Evolutionary conservation across 495 filamentous ascomycete species (phyloP), one percentile per base, ranked within the genome.

Genomic region (Penicillium turbatum): DNA sequence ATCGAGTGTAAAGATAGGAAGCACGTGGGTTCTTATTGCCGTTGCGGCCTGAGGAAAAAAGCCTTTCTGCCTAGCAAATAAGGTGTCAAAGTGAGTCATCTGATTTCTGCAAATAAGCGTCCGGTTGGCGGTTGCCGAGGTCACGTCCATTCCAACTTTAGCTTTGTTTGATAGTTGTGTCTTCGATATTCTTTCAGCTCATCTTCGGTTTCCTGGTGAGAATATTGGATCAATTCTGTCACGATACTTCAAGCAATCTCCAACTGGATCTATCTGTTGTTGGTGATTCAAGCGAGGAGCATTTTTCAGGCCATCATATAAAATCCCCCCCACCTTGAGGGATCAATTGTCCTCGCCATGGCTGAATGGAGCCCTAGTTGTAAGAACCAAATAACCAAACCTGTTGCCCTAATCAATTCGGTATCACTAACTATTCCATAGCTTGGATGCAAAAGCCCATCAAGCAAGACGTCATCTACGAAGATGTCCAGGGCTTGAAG

Each of bases 401-500:
- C 5, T 4, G 19, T 41, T 26, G 7, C 4, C 13, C 40, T 29
- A 31, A 17, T 45, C 48, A 38, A 36, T 39, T 13, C n/a, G 8
- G 16, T 26, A 29, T 9, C 5, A 42, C 48, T 48, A 13, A 51
- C n/a, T 39, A 2, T 31, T 13, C 4, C 55, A 5, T 29, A 74
- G 91, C 93, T 30, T 98, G 93, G 93, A 81, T 82, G 38, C 79
- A 83, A 12, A 96, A 95, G 64, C 90, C 93, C 9, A 92, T 96
- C 71, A 91, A 92, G 66, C 93, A 98, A 71, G 83, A 83, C 56
- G 90, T 95, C 35, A 72, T 82, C 42, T 98, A 97, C 60, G 78
- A 84, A 12, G 85, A 96, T 71, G 68, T 69, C 8, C 61, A 75
- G 5, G 82, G 78, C 7, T 78, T 95, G 17, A 70, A 81, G 47